A percentile compares a stretch with the other conserved stretches of the same genome.
phyloP scores from a whole-genome alignment of 2,329 filamentous ascomycete species.

The Pseudocercospora musae region DNA sequence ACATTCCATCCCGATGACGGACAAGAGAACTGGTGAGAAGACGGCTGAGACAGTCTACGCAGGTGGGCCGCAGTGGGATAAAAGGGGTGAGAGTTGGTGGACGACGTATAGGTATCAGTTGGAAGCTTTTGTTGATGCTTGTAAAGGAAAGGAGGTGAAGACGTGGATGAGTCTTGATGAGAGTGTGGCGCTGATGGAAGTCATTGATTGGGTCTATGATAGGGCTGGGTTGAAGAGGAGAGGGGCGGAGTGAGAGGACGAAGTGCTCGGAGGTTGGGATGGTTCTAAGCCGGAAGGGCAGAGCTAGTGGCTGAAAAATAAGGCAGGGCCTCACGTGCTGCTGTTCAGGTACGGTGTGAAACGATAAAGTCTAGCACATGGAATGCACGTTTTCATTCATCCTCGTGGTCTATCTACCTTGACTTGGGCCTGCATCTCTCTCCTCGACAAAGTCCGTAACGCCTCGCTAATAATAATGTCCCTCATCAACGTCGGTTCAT shows the following conservation, averaged over 20 bases:
- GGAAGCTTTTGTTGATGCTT: slow-evolving; percentile 37
- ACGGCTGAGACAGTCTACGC: slow-evolving; percentile 6
- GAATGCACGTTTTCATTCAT: background rate
- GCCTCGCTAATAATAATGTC: background rate
- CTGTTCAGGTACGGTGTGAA: no score
- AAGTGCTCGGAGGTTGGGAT: no score
- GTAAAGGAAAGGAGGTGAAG: slow-evolving; percentile 28
- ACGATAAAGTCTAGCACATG: background rate
- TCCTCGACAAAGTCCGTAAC: background rate
- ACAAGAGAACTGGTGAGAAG: slow-evolving; percentile 4
- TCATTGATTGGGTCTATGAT: background rate
- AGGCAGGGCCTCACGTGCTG: no score
- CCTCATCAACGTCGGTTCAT: background rate
- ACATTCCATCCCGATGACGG: slow-evolving; percentile 11
- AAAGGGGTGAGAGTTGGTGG: slow-evolving; percentile 32
- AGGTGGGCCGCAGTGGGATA: slow-evolving; percentile 13
- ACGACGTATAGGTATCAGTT: slow-evolving; percentile 38
- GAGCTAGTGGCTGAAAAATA: no score
- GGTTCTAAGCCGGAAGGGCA: no score
- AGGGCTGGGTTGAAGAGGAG: no score
- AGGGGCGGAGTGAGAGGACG: no score
- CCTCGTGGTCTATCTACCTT: background rate
- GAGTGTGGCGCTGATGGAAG: slow-evolving; percentile 35
- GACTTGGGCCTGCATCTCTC: background rate
- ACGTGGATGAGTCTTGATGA: slow-evolving; percentile 35